A percentile compares a stretch with the other conserved stretches of the same genome.
phyloP scores from a whole-genome alignment of 345 rosid genomes.

The Arabidopsis arenosa region DNA sequence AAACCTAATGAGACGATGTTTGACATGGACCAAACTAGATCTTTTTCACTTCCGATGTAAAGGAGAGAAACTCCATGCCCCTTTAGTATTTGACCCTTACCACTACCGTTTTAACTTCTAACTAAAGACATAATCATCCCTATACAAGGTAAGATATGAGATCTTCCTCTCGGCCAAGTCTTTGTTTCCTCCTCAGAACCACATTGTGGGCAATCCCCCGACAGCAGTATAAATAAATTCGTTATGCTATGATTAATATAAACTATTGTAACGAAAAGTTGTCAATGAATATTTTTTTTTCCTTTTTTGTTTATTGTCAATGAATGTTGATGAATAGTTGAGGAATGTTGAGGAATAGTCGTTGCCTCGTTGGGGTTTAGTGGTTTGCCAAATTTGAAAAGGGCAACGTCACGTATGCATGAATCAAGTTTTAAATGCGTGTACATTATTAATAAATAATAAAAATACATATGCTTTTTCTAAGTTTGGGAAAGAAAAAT shows the following conservation, averaged over 20 bases:
- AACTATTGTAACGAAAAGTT: not conserved
- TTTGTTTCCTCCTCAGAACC: not conserved
- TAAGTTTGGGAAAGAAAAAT: too few relatives aligned
- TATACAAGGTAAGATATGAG: not conserved
- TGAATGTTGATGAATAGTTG: not conserved
- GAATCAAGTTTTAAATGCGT: not conserved
- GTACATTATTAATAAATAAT: not conserved
- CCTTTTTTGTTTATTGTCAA: too few relatives aligned
- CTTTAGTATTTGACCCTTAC: too few relatives aligned
- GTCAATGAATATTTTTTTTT: not conserved
- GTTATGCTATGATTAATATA: not conserved
- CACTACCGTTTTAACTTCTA: too few relatives aligned
- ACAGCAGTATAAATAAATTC: not conserved
- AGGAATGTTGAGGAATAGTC: not conserved
- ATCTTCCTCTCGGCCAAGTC: not conserved
- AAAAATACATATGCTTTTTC: not conserved
- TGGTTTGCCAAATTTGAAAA: slow-evolving; percentile 8
- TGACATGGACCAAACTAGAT: too few relatives aligned
- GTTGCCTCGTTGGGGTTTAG: not conserved
- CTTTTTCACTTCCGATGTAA: too few relatives aligned
- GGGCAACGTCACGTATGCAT: slow-evolving; percentile 5
- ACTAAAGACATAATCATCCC: too few relatives aligned
- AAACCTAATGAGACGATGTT: too few relatives aligned
- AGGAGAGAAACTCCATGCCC: too few relatives aligned
- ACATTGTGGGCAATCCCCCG: not conserved